Base-by-base conservation (phyloP, 2,329 filamentous ascomycete species). In the Ophiosphaerella narmari region DNA sequence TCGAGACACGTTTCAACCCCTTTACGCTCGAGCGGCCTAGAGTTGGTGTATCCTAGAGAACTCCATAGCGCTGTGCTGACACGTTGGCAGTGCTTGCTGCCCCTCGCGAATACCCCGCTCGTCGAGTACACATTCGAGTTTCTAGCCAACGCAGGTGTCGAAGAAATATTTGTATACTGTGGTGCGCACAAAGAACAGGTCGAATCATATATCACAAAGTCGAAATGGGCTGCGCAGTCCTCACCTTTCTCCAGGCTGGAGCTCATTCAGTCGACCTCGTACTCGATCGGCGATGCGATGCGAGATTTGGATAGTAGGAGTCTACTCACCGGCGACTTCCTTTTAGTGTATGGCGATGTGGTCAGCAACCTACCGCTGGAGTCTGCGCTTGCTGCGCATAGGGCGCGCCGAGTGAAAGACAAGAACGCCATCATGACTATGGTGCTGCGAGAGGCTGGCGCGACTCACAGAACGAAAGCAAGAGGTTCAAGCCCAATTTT, bases 81-180 rank as follows among this genome's bases (percentile, higher is more conserved):
- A 38, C 35, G 39, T 45, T 43, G 40, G 26, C 66, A 95, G 90
- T 97, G 94, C 78, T 87, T 99, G 29, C 81, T 99, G 6, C 91
- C 93, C 9, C 82, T 99, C 52, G 94, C 91, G 52, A 97, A 97
- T 73, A 92, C 88, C 1, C 93, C 94, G 32, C 80, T 99, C 56
- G 96, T 99, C 76, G 94, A 99, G 74, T 97, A 99, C 73, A 97
- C 93, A 4, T 86, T 97, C 66, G 92, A 97, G 70, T 97, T 96
- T 67, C 86, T 99, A 1, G 91, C 91, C 58, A 93, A 93, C 82
- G 91, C 94, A 50, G 91, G 92, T 50, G 91, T 97, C n/a, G 86
- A 94, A 63, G 90, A 97, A 59, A 89, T 97, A 46, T 96, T 89
- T 71, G 83, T 99, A 50, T 97, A 97, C 77, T 93, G 89, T 63